phyloP scores from a whole-genome alignment of 1,284 basidiomycete genomes.

The Trichosporon sp. region DNA sequence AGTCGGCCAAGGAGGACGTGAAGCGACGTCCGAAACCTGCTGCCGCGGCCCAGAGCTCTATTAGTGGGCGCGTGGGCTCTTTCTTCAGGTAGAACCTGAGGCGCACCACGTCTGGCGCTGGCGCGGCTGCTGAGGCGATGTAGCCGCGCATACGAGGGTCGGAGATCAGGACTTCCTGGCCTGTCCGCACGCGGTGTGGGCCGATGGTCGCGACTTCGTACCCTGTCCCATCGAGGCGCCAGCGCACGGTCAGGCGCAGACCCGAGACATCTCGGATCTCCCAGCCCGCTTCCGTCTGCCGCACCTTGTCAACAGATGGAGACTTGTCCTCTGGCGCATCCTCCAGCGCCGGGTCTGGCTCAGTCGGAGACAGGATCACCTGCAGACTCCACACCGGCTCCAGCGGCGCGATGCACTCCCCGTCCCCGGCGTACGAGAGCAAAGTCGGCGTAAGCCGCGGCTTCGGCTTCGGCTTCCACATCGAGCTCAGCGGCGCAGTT shows the following conservation, averaged over 20 bases:
- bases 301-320: slow-evolving; percentile 62
- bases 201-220: slow-evolving; percentile 80
- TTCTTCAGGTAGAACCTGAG: not conserved
- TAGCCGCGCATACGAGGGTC: slow-evolving; percentile 54
- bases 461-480: not conserved
- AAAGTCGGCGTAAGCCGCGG: not conserved
- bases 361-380: slow-evolving; percentile 61
- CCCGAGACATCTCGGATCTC: slow-evolving; percentile 65
- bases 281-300: slow-evolving; percentile 55
- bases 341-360: slow-evolving; percentile 25
- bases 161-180: slow-evolving; percentile 73
- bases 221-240: slow-evolving; percentile 71
- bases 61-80: not conserved
- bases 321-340: slow-evolving; percentile 59
- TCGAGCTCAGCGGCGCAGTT: not conserved
- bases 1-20: not conserved
- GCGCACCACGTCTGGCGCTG: not conserved
- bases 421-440: slow-evolving; percentile 47
- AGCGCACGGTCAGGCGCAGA: slow-evolving; percentile 67
- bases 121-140: slow-evolving; percentile 42
- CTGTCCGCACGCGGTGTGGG: slow-evolving; percentile 68
- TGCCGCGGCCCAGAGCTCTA: slow-evolving; percentile 1
- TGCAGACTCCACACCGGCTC: slow-evolving; percentile 64
- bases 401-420: slow-evolving; percentile 65
- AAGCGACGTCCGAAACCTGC: slow-evolving; percentile 13